These are phyloP conservation scores for Metschnikowia arizonensis DNA, from an alignment of 805 yeast species.

Conservation along the genomic window DNA sequence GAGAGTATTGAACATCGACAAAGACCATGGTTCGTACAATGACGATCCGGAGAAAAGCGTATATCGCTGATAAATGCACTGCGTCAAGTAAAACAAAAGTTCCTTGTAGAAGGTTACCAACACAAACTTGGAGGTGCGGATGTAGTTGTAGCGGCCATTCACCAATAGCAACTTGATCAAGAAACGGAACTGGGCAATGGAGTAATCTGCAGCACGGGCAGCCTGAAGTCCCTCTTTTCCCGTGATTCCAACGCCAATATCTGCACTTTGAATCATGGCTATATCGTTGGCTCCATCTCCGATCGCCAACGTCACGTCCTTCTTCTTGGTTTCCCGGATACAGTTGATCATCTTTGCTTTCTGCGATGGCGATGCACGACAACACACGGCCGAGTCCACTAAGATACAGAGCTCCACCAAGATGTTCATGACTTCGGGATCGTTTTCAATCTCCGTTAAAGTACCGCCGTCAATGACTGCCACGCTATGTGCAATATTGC, in stretches of 20 bases:
- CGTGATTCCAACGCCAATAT: constrained; percentile 94
- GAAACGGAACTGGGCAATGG: constrained; percentile 91
- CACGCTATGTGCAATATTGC: constrained; percentile 88
- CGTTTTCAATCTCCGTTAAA: constrained; percentile 64
- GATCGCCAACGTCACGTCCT: constrained; percentile 83
- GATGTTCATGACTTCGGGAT: constrained; percentile 64
- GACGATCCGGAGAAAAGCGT: constrained; percentile 92
- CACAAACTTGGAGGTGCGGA: constrained; percentile 87
- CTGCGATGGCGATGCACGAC: constrained; percentile 96
- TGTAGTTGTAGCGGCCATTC: constrained; percentile 93
- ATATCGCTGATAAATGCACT: constrained; percentile 78
- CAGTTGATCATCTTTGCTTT: constrained; percentile 84
- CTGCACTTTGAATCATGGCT: constrained; percentile 99
- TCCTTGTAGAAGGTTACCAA: constrained; percentile 94
- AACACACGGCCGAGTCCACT: constrained; percentile 87
- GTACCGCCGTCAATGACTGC: constrained; percentile 95
- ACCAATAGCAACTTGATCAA: constrained; percentile 79
- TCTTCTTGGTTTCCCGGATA: constrained; percentile 66
- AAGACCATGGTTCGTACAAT: constrained; percentile 90
- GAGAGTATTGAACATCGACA: constrained; percentile 94
- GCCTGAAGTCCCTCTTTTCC: constrained; percentile 98
- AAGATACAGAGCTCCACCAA: constrained; percentile 82
- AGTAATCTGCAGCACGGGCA: constrained; percentile 89
- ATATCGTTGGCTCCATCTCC: constrained; percentile 99
- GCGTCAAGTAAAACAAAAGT: constrained; percentile 81